These are phyloP conservation scores for Chrysoporthe deuterocubensis DNA, from an alignment of 2,329 filamentous ascomycete species.

Conservation along the genomic window DNA sequence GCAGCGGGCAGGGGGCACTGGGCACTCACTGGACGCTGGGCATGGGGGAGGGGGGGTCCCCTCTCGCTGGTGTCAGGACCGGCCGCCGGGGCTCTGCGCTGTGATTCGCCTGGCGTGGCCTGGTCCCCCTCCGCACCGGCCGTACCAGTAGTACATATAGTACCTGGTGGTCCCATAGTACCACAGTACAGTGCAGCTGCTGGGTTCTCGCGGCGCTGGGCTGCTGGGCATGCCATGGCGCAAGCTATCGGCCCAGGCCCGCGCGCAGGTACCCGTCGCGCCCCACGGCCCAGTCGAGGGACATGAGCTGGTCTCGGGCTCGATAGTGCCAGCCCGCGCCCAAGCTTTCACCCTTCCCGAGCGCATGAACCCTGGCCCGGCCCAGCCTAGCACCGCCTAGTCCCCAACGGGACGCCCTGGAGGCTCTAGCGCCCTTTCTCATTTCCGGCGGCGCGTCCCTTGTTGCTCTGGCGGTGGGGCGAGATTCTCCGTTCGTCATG, in stretches of 20 bases:
- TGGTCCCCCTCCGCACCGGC: no score
- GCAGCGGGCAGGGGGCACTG: no score
- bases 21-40: no score
- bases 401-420: constrained; percentile 1
- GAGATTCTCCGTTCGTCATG: background rate
- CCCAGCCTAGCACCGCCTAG: background rate
- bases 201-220: no score
- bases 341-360: background rate
- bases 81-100: no score
- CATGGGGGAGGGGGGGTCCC: no score
- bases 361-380: background rate
- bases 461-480: constrained; percentile 2
- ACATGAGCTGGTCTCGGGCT: background rate
- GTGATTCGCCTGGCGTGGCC: no score
- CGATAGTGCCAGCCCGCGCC: background rate
- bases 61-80: no score
- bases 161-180: background rate
- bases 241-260: constrained; percentile 2
- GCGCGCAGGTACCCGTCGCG: constrained; percentile 12
- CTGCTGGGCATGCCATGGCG: background rate
- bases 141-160: no score
- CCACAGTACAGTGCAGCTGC: background rate
- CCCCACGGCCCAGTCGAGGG: background rate
- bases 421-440: constrained; percentile 14
- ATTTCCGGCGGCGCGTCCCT: constrained; percentile 4